Conservation (phyloP, 441 rosid genomes). For the Capsella rubella region DNA sequence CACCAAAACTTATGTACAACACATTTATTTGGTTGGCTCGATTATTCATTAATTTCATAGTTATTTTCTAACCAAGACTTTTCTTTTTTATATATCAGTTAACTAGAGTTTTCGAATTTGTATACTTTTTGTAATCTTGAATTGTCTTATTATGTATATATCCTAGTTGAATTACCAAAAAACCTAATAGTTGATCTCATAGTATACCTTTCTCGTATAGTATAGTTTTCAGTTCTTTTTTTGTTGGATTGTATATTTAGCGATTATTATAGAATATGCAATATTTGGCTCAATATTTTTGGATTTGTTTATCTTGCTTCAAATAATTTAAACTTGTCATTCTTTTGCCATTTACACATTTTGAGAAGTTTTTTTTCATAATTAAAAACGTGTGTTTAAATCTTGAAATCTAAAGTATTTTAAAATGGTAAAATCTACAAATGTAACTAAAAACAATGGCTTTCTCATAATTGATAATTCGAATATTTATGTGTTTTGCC, state of each 20-base stretch:
- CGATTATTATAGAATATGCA: no score
- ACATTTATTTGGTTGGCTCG: slow-evolving; percentile 3
- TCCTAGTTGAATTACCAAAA: neutral
- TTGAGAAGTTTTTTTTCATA: no score
- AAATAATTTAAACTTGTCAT: no score
- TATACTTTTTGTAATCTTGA: neutral
- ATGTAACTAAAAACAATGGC: no score
- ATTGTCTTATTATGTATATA: neutral
- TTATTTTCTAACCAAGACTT: neutral
- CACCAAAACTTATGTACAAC: slow-evolving; percentile 7
- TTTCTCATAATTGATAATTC: no score
- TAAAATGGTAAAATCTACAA: no score
- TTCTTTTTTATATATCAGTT: neutral
- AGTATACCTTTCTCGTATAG: neutral
- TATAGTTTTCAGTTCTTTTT: neutral
- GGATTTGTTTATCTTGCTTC: no score
- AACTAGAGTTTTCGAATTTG: neutral
- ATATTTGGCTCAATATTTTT: no score
- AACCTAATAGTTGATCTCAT: neutral
- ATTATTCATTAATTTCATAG: neutral
- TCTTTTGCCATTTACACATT: no score
- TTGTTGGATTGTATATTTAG: neutral
- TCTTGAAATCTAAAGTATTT: no score
- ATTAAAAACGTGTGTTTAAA: no score
- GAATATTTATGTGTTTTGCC: neutral